These are phyloP conservation scores for Cryphonectria naterciae DNA, from an alignment of 2,329 filamentous ascomycete species.

Conservation along the genomic window DNA sequence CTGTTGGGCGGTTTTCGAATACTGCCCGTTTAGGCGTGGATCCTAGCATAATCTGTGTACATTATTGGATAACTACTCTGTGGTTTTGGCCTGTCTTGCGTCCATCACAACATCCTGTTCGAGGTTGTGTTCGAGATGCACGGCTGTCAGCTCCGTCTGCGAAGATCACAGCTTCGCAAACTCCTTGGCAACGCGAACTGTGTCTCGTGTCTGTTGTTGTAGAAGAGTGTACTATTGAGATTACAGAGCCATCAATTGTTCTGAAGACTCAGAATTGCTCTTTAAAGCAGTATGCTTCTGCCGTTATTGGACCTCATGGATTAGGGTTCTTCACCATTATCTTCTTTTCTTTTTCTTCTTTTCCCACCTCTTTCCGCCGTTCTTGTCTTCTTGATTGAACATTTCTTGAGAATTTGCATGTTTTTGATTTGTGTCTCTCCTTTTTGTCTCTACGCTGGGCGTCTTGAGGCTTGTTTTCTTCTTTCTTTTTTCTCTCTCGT, in stretches of 20 bases:
- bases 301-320: background rate
- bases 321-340: conserved; percentile 4
- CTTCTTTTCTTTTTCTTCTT: background rate
- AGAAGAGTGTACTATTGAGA: conserved; percentile 1
- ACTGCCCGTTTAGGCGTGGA: background rate
- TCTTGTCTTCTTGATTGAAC: conserved; percentile 20
- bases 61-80: background rate
- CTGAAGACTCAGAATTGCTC: background rate
- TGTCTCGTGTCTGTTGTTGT: conserved; percentile 15
- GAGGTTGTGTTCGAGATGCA: conserved; percentile 9
- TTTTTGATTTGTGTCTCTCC: conserved; percentile 5
- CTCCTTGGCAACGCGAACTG: conserved; percentile 18
- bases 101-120: conserved; percentile 16
- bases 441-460: conserved; percentile 22
- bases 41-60: background rate
- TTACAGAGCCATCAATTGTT: background rate
- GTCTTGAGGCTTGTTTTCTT: conserved; percentile 1
- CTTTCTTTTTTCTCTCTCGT: no score
- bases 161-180: conserved; percentile 13
- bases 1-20: background rate
- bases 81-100: background rate
- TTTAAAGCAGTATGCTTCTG: conserved; percentile 6
- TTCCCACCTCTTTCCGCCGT: no score
- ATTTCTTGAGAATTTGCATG: conserved; percentile 14
- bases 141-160: conserved; percentile 6